Evolutionary conservation across 1,284 basidiomycete species (phyloP), one percentile per base, ranked within the genome.

Genomic region (Chiua sp.): DNA sequence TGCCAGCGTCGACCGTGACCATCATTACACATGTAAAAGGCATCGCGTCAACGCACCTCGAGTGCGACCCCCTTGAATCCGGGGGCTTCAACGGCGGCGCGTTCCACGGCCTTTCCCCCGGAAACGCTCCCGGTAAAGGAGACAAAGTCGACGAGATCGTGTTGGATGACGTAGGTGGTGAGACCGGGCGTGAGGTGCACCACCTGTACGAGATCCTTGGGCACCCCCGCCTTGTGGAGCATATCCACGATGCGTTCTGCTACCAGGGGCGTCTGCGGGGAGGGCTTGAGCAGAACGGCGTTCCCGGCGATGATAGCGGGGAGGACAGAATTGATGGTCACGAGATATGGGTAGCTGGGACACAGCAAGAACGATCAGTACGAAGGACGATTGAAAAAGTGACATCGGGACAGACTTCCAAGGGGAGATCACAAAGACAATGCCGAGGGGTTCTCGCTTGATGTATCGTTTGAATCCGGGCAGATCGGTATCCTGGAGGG

Each of bases 271-370:
- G 96, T 98, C 74, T 98, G 96, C 2, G 96, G 96, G 4, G 95
- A 96, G 0, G 96, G 95, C 76, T 98, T 98, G 72, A 98, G 80
- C 53, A 98, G 77, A 18, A 98, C 92, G 0, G 92, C 79, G 74
- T 98, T 98, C 32, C 96, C 94, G 7, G 93, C 87, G 44, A 97
- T 80, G 61, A 98, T 79, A 1, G 94, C 93, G 3, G 96, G 96
- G 35, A 98, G 83, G 56, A 98, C 87, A 3, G 93, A 88, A 77
- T 98, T 98, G 75, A 98, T 86, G 42, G 92, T 87, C 50, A 90
- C 90, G 52, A 98, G 86, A 78, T 94, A 96, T 0, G 95, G 95
- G 76, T 86, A 97, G 76, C 93, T 95, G 52, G 15, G 28, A n/a
- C 20, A 22, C 16, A 26, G 7, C 20, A 28, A 11, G 23, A 11